A percentile compares a stretch with the other conserved stretches of the same genome.
Evolutionary conservation across 495 filamentous ascomycete genomes (phyloP).

Genomic region (Xylaria scruposa): DNA sequence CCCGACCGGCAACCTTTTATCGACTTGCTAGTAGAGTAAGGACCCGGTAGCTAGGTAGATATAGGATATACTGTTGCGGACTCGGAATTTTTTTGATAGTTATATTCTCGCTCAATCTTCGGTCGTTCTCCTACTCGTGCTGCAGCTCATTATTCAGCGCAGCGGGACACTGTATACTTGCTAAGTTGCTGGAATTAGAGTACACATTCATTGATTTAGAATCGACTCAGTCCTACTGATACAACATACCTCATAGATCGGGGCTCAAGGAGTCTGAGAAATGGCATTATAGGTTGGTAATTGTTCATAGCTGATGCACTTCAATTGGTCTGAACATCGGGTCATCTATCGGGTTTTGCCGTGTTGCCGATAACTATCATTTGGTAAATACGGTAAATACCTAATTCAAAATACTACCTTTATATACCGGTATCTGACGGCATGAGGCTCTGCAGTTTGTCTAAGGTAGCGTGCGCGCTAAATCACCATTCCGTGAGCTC

Average conservation of each 20-base stretch:
- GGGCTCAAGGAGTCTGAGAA: neutral
- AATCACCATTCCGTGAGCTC: neutral
- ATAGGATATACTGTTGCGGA: neutral
- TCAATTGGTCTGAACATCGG: neutral
- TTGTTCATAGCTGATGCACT: neutral
- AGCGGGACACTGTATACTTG: neutral
- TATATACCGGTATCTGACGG: neutral
- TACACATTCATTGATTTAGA: neutral
- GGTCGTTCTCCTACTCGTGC: neutral
- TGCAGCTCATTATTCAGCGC: neutral
- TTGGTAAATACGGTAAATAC: neutral
- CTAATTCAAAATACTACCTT: neutral
- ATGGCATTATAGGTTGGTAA: neutral
- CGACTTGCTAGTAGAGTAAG: neutral
- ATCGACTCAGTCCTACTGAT: neutral
- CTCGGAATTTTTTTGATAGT: neutral
- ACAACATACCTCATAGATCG: neutral
- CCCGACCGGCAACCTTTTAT: slow-evolving; percentile 9
- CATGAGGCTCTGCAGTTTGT: neutral
- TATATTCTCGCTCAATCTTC: slow-evolving; percentile 3
- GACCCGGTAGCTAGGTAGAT: neutral
- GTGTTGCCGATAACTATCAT: neutral
- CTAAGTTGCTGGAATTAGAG: neutral
- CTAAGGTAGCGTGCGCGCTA: neutral
- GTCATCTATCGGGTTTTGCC: neutral